A percentile compares a stretch with the other conserved stretches of the same genome.
phyloP scores from a whole-genome alignment of 352 stramenopile species.

The Phytophthora fragariaefolia region DNA sequence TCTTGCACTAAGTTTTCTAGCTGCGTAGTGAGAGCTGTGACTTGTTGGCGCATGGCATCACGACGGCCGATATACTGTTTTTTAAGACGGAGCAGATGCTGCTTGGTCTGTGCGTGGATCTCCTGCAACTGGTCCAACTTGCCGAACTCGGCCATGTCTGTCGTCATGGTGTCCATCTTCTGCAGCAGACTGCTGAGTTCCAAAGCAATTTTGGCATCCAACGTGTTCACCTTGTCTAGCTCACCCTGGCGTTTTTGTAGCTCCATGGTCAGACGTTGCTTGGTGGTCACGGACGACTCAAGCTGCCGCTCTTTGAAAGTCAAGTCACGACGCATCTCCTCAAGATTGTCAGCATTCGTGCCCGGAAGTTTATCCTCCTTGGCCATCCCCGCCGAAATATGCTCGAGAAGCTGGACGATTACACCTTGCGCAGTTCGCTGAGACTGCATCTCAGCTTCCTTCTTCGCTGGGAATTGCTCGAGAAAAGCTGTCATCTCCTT shows the following conservation, averaged over 20 bases:
- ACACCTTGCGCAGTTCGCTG: slow-evolving; percentile 72
- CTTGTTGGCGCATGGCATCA: slow-evolving; percentile 88
- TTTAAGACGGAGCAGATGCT: slow-evolving; percentile 71
- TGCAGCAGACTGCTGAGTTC: slow-evolving; percentile 84
- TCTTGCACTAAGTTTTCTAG: slow-evolving; percentile 85
- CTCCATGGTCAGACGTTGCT: slow-evolving; percentile 86
- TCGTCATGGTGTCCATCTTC: slow-evolving; percentile 89
- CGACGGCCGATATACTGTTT: slow-evolving; percentile 87
- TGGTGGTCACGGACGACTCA: slow-evolving; percentile 90
- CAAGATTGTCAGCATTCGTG: slow-evolving; percentile 63
- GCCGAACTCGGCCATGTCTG: slow-evolving; percentile 89
- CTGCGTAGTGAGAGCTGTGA: slow-evolving; percentile 61
- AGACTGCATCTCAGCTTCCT: slow-evolving; percentile 60
- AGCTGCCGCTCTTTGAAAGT: slow-evolving; percentile 94
- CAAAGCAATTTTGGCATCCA: slow-evolving; percentile 88
- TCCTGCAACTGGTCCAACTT: slow-evolving; percentile 89
- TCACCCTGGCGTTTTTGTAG: slow-evolving; percentile 89
- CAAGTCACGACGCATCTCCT: slow-evolving; percentile 90
- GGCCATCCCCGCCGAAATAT: slow-evolving; percentile 79
- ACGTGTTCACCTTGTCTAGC: slow-evolving; percentile 91
- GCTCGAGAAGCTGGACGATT: slow-evolving; percentile 91
- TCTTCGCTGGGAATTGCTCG: slow-evolving; percentile 81
- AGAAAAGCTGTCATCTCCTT: slow-evolving; percentile 93
- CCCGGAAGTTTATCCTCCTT: slow-evolving; percentile 81
- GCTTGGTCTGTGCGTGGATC: slow-evolving; percentile 80